Evolutionary conservation across 305 asterid species (phyloP).

Genomic region (Fraxinus nigra): DNA sequence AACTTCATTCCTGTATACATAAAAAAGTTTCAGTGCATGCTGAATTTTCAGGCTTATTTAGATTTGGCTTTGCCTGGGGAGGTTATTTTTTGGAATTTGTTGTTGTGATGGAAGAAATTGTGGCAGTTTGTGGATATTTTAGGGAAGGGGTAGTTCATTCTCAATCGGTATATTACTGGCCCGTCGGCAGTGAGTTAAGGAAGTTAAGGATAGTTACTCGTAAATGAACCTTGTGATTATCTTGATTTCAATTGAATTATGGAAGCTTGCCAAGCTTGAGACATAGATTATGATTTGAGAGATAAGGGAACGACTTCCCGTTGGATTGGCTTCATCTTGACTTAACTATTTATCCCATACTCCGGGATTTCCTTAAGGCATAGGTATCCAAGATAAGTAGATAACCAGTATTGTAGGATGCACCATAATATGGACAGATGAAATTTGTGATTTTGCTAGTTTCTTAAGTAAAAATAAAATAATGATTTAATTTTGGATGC

Average conservation of each 20-base stretch:
- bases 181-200: background rate
- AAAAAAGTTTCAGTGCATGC: background rate
- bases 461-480: background rate
- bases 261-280: background rate
- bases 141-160: background rate
- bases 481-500: slow-evolving; percentile 16
- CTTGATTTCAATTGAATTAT: background rate
- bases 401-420: background rate
- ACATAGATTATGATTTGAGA: slow-evolving; percentile 10
- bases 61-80: background rate
- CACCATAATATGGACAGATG: background rate
- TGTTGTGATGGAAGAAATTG: background rate
- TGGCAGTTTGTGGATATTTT: background rate
- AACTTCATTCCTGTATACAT: background rate
- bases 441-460: background rate
- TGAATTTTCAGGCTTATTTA: background rate
- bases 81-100: background rate
- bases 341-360: background rate
- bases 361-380: background rate
- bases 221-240: background rate
- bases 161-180: background rate
- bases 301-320: background rate
- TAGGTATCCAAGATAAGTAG: background rate
- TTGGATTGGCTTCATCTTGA: background rate
- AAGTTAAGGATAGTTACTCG: background rate